phyloP scores from a whole-genome alignment of 2,329 filamentous ascomycete species.

The Fusarium devonianum region DNA sequence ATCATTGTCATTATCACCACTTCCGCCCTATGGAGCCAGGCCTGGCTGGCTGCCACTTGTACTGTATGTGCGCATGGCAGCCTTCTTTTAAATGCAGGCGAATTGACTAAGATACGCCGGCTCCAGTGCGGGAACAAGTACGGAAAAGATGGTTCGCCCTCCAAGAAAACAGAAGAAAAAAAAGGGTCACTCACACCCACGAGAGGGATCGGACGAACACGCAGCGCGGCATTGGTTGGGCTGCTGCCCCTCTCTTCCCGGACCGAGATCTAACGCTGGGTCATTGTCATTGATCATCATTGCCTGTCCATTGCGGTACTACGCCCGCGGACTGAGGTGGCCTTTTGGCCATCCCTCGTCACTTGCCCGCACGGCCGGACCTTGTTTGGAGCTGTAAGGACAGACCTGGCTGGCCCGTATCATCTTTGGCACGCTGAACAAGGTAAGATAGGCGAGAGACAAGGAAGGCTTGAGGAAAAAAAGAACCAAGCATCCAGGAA shows the following conservation, averaged over 20 bases:
- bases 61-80: not conserved
- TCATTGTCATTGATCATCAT: not conserved
- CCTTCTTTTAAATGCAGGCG: not conserved
- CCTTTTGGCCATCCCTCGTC: no score
- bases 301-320: not conserved
- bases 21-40: no score
- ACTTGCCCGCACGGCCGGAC: not conserved
- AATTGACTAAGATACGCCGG: not conserved
- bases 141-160: no score
- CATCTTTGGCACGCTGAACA: not conserved
- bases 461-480: no score
- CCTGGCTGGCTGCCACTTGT: not conserved
- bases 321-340: no score
- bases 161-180: not conserved
- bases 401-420: not conserved
- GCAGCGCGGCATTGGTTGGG: not conserved
- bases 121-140: not conserved
- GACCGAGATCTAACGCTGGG: not conserved
- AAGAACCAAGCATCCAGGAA: not conserved
- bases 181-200: no score
- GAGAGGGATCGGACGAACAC: not conserved
- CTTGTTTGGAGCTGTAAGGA: not conserved
- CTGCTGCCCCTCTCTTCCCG: not conserved
- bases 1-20: not conserved
- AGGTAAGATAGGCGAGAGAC: not conserved